Conservation (phyloP, 75 land plant genomes). For the Azolla pinnata region DNA sequence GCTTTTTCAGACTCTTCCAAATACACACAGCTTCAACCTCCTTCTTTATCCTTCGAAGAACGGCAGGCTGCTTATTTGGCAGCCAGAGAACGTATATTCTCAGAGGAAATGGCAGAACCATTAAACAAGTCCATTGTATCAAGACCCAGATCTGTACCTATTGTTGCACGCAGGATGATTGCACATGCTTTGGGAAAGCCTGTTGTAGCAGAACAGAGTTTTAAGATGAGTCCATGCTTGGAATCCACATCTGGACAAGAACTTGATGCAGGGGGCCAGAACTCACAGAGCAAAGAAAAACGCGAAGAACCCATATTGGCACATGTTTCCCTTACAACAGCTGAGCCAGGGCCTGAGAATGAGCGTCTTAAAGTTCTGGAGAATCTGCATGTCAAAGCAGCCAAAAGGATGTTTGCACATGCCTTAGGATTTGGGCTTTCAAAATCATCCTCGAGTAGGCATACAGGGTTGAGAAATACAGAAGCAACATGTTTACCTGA, state of each 20-base stretch:
- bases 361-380: conserved; percentile 3
- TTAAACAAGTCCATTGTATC: conserved; percentile 20
- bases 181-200: conserved; percentile 81
- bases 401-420: conserved; percentile 79
- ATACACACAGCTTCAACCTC: not conserved
- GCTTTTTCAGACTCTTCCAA: not conserved
- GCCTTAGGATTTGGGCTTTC: conserved; percentile 50
- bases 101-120: conserved; percentile 4
- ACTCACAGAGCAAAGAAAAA: not conserved
- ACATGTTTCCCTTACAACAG: not conserved
- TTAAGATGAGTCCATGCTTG: not conserved
- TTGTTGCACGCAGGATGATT: conserved; percentile 90
- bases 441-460: conserved; percentile 11
- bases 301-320: no score
- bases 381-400: conserved; percentile 44
- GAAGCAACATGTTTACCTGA: not conserved
- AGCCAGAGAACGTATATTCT: conserved; percentile 82
- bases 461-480: conserved; percentile 1
- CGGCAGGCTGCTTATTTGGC: conserved; percentile 78
- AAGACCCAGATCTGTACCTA: conserved; percentile 61
- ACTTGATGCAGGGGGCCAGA: conserved; percentile 3
- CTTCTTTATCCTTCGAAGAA: conserved; percentile 47
- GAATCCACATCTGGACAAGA: not conserved
- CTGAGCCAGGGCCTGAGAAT: conserved; percentile 4
- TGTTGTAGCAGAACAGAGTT: conserved; percentile 7